A percentile compares a stretch with the other conserved stretches of the same genome.
phyloP scores from a whole-genome alignment of 1,284 basidiomycete genomes.

The Ustilago bromivora region DNA sequence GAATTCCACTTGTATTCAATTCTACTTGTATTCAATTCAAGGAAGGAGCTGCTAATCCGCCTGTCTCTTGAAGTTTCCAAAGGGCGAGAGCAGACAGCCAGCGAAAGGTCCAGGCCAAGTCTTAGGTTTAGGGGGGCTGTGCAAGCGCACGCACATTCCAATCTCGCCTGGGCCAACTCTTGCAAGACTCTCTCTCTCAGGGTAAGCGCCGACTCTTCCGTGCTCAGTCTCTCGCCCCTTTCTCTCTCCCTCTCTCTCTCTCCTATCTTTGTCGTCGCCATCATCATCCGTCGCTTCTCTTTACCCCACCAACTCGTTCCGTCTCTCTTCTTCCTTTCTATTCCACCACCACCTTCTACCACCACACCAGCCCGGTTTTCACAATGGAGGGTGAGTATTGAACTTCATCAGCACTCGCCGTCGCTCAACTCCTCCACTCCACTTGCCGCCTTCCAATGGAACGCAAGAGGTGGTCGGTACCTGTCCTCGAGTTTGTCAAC shows the following conservation, averaged over 20 bases:
- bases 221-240: background rate
- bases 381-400: slow-evolving; percentile 54
- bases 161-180: no score
- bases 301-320: slow-evolving; percentile 32
- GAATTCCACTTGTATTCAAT: no score
- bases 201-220: background rate
- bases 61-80: no score
- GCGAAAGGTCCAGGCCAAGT: no score
- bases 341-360: slow-evolving; percentile 14
- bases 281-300: slow-evolving; percentile 1
- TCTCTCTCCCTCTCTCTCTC: background rate
- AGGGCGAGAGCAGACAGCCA: no score
- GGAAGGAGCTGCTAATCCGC: no score
- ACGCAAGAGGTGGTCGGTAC: background rate
- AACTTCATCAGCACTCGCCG: background rate
- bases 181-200: no score
- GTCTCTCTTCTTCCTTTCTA: slow-evolving; percentile 4
- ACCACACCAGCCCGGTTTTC: slow-evolving; percentile 10
- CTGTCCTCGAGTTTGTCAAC: background rate
- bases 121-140: no score
- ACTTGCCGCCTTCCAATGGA: background rate
- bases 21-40: no score
- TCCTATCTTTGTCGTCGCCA: slow-evolving; percentile 18
- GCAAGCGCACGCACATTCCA: no score
- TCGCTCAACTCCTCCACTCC: slow-evolving; percentile 3